Evolutionary conservation across 495 filamentous ascomycete genomes (phyloP), one percentile per base, ranked within the genome.

Genomic region (Aspergillus olivimuriae): DNA sequence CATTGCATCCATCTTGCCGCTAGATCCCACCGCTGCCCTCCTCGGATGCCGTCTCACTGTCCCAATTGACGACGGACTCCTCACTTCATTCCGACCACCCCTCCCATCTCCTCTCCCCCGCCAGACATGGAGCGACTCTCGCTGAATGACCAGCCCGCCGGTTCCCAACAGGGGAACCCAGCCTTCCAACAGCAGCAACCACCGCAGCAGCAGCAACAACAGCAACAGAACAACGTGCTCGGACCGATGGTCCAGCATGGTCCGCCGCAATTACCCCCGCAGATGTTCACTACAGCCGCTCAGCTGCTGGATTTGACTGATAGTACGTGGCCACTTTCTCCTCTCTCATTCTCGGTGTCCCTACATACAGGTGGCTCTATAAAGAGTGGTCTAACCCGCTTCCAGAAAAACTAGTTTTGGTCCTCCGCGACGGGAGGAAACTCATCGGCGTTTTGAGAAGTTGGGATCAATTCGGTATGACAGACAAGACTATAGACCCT

Each of bases 261-360:
- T 11, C 71, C 69, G 15, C 72, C 73, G 20, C 74, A 77, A 55
- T 61, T 77, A 46, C 73, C 72, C 10, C 74, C 68, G 35, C 87
- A 98, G 72, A 96, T 97, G 89, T 98, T 98, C 71, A 95, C 94
- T 12, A 98, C 92, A 3, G 90, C 92, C 33, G 89, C 92, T 39
- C 91, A 96, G 64, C 69, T 98, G 33, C 66, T 97, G 28, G 92
- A 98, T 63, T 74, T 98, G 53, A 96, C 92, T 49, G 92, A 98
- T 68, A 97, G 91, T 97, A 77, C 22, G 63, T 63, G 41, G 24
- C 36, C 18, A 5, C 16, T 23, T 4, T 7, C 10, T 34, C 24
- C 11, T 11, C 11, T 28, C n/a, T n/a, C n/a, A n/a, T n/a, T n/a
- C n/a, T n/a, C n/a, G n/a, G n/a, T n/a, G n/a, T n/a, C n/a, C n/a